Evolutionary conservation across 495 filamentous ascomycete species (phyloP).

Genomic region (Penicillium chermesinum): DNA sequence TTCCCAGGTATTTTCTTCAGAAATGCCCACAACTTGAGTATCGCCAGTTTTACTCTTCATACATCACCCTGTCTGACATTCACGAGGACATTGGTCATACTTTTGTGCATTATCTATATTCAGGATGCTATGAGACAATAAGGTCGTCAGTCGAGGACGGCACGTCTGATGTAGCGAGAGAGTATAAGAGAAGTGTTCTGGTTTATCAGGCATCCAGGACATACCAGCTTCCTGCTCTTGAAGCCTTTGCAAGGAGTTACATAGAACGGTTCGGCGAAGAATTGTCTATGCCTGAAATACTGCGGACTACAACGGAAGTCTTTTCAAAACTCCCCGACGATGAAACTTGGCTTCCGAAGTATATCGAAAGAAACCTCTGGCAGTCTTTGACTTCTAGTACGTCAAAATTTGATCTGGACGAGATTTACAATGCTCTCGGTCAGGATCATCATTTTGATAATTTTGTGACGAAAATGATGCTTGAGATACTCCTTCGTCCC

Average conservation of each 20-base stretch:
- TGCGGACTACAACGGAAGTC: conserved; percentile 3
- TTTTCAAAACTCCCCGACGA: conserved; percentile 8
- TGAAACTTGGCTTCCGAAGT: conserved; percentile 12
- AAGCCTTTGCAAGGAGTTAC: conserved; percentile 5
- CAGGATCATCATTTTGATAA: conserved; percentile 4
- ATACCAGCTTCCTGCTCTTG: conserved; percentile 4
- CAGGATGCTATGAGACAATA: conserved; percentile 15
- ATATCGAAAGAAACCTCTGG: conserved; percentile 1
- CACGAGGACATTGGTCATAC: conserved; percentile 16
- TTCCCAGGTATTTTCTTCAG: neutral
- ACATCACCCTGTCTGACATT: neutral
- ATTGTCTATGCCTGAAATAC: conserved; percentile 1
- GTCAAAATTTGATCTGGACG: neutral
- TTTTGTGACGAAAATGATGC: neutral
- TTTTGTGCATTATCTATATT: conserved; percentile 15
- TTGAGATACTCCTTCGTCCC: neutral
- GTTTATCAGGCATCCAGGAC: conserved; percentile 13
- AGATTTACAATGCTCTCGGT: neutral
- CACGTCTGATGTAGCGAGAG: conserved; percentile 1
- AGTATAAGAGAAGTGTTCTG: conserved; percentile 9
- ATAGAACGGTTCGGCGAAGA: conserved; percentile 7
- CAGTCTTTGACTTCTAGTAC: neutral
- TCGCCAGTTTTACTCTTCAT: neutral
- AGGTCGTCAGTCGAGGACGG: neutral
- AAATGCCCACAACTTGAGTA: neutral